phyloP scores from a whole-genome alignment of 768 basidiomycete species.

The Rhodotorula toruloides region DNA sequence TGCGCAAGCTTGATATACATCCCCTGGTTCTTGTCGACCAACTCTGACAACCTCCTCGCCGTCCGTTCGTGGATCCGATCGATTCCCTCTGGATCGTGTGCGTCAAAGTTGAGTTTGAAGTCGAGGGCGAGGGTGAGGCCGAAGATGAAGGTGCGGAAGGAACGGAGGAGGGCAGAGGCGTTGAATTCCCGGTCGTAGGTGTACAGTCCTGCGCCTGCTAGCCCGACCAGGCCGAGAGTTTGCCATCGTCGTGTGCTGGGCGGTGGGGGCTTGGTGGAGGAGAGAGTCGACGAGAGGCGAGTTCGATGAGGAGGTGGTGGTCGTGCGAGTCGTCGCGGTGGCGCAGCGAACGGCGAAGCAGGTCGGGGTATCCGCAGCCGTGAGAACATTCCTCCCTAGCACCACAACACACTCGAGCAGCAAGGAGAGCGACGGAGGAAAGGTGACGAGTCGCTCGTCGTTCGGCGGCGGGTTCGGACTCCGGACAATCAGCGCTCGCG shows the following conservation, averaged over 20 bases:
- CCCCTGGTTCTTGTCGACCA: conserved; percentile 73
- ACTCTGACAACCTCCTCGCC: conserved; percentile 66
- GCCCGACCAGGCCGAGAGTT: not conserved
- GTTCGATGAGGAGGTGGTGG: too few species aligned
- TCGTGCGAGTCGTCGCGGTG: too few species aligned
- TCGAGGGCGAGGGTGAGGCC: conserved; percentile 64
- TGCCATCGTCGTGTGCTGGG: conserved; percentile 12
- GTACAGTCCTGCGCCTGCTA: conserved; percentile 3
- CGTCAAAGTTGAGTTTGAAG: conserved; percentile 83
- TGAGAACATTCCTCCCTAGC: too few species aligned
- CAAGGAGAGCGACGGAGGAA: too few species aligned
- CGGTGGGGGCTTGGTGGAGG: too few species aligned
- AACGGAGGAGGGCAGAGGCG: conserved; percentile 24
- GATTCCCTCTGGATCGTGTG: conserved; percentile 61
- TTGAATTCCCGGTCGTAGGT: conserved; percentile 32
- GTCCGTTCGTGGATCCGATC: conserved; percentile 78
- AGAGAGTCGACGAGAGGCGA: too few species aligned
- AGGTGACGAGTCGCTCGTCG: too few species aligned
- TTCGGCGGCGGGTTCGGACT: too few species aligned
- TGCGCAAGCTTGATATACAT: conserved; percentile 75
- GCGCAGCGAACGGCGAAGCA: too few species aligned
- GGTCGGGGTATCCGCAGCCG: too few species aligned
- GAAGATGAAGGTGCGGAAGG: conserved; percentile 17
- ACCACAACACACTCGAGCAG: too few species aligned
- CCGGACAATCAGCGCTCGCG: too few species aligned